Evolutionary conservation across 108 stramenopile species (phyloP), one percentile per base, ranked within the genome.

Genomic region (Cyclotella sp.): DNA sequence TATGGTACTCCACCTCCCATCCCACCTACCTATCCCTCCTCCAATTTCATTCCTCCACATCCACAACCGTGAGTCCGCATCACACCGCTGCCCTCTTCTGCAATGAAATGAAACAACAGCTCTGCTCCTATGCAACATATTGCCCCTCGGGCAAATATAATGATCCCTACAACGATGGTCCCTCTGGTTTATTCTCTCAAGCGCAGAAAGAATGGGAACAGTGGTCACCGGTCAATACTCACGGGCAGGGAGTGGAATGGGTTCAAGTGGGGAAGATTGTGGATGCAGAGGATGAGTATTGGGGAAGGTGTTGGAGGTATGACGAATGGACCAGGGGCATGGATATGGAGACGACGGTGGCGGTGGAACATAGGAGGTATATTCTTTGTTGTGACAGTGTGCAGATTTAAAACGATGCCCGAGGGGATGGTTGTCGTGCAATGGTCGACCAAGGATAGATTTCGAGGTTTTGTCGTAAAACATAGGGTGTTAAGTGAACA

Each of bases 1-100:
- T 39, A 40, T 68, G 68, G 68, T 68, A 68, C 34, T 51, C 68
- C 27, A 68, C 68, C 51, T 68, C 68, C n/a, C 68, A 68, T 21
- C 30, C 27, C 2, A 21, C 47, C 29, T 68, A 68, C 28, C 29
- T 44, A 39, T 10, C 51, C 30, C 29, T 68, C 28, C 68, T 68
- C 30, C 30, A 40, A 13, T 34, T 27, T 22, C 39, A 66, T 44
- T 19, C 21, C 21, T 40, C 43, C 9, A 47, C 51, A 16, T 52
- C 49, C 29, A 30, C 68, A 9, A 54, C 11, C 51, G 8, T 22
- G 29, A 51, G 21, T 39, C 21, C 47, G 8, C 68, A 68, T 30
- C 51, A 19, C 30, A 52, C 30, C 52, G 22, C 68, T n/a, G 27
- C 9, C 5, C 30, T 53, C 9, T 68, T 68, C 16, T 68, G 68